Percentiles rank a stretch among this genome's conserved stretches.
Conservation (phyloP, 2,329 filamentous ascomycete genomes). For the Fusarium tuaranense region DNA sequence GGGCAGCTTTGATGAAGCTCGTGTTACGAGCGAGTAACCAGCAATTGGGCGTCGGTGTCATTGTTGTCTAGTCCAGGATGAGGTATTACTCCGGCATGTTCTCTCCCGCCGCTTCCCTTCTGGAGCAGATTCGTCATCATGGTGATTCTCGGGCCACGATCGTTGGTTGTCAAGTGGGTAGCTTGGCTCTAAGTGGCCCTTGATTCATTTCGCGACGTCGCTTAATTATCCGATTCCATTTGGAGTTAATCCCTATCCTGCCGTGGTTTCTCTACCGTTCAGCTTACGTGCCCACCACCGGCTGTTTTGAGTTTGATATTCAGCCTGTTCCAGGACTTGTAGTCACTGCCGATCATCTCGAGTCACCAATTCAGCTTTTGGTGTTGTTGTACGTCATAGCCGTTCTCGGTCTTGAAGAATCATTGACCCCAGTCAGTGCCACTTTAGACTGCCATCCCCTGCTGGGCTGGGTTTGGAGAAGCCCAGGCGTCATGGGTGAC, state of each 20-base stretch:
- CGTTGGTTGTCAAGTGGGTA: slow-evolving; percentile 26
- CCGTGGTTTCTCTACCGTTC: slow-evolving; percentile 9
- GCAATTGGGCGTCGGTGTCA: background rate
- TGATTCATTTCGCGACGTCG: slow-evolving; percentile 33
- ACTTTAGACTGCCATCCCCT: slow-evolving; percentile 40
- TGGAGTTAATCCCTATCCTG: slow-evolving; percentile 11
- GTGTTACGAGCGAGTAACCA: background rate
- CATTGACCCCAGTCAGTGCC: slow-evolving; percentile 31
- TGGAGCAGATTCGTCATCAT: slow-evolving; percentile 11
- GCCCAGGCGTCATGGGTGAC: slow-evolving; percentile 31
- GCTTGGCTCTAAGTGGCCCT: slow-evolving; percentile 20
- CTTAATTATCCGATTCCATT: slow-evolving; percentile 32
- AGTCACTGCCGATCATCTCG: background rate
- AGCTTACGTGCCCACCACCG: background rate
- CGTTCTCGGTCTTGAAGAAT: slow-evolving; percentile 19
- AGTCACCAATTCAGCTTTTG: background rate
- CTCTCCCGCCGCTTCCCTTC: background rate
- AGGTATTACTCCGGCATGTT: slow-evolving; percentile 3
- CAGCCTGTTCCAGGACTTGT: background rate
- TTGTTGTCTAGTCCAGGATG: slow-evolving; percentile 5
- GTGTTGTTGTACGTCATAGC: slow-evolving; percentile 10
- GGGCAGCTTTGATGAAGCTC: background rate
- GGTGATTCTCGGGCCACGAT: slow-evolving; percentile 24
- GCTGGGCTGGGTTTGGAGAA: slow-evolving; percentile 30
- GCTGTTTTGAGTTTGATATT: background rate